phyloP scores from a whole-genome alignment of 2,329 filamentous ascomycete species.

The Colletotrichum liriopes region DNA sequence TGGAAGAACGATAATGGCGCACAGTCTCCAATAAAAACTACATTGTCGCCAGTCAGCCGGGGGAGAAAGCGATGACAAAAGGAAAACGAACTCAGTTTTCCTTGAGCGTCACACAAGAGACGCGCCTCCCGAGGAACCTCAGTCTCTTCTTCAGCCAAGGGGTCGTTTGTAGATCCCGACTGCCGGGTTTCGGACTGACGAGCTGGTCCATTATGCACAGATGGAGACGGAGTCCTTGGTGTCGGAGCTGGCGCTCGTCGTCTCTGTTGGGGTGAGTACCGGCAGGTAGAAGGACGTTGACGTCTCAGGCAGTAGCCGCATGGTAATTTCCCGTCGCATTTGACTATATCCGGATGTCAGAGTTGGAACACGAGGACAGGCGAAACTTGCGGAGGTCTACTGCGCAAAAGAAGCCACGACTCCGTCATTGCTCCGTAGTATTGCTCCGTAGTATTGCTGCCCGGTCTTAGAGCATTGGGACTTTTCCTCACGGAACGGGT shows the following conservation, averaged over 20 bases:
- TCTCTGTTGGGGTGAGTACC: constrained; percentile 63
- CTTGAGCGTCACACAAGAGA: constrained; percentile 66
- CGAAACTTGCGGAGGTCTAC: neutral
- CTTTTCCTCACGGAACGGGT: constrained; percentile 43
- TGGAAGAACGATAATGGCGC: constrained; percentile 71
- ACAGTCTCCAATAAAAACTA: constrained; percentile 69
- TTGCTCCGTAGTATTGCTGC: neutral
- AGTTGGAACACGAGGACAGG: neutral
- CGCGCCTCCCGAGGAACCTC: constrained; percentile 69
- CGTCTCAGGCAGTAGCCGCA: constrained; percentile 66
- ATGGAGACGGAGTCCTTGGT: constrained; percentile 38
- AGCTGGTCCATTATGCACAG: constrained; percentile 30
- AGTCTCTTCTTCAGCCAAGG: constrained; percentile 64
- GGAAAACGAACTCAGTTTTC: constrained; percentile 57
- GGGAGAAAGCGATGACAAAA: neutral
- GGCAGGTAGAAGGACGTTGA: constrained; percentile 60
- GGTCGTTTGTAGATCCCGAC: constrained; percentile 41
- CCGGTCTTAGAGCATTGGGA: neutral
- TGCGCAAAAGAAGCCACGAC: constrained; percentile 4
- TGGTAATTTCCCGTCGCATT: constrained; percentile 69
- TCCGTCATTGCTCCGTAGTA: neutral
- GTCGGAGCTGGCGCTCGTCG: constrained; percentile 51
- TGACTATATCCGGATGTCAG: constrained; percentile 52
- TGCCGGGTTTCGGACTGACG: neutral
- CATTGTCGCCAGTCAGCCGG: neutral